phyloP scores from a whole-genome alignment of 805 yeast genomes.

The Yarrowia sp. region DNA sequence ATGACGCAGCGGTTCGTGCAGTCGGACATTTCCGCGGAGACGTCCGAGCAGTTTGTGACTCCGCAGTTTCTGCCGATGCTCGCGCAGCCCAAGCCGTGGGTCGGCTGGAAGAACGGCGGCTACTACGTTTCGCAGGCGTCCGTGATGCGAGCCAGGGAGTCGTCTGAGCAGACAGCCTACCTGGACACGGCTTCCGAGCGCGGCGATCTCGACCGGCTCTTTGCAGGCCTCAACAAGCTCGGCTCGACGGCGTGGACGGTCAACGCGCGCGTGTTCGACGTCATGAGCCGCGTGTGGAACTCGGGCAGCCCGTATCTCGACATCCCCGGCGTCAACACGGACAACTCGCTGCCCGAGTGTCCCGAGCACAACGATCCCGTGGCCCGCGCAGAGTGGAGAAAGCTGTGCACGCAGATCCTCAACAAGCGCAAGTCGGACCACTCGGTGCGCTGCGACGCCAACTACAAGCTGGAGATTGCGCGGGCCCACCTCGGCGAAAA shows the following conservation, averaged over 20 bases:
- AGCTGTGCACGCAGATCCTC: slow-evolving; percentile 54
- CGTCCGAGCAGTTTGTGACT: slow-evolving; percentile 56
- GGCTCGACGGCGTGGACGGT: slow-evolving; percentile 94
- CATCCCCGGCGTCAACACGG: slow-evolving; percentile 50
- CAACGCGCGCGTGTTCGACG: slow-evolving; percentile 64
- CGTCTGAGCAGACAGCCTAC: slow-evolving; percentile 88
- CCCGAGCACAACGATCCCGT: slow-evolving; percentile 67
- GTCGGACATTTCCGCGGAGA: slow-evolving; percentile 47
- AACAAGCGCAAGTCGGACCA: slow-evolving; percentile 64
- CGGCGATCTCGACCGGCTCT: slow-evolving; percentile 62
- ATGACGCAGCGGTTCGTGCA: slow-evolving; percentile 63
- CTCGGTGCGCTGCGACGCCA: slow-evolving; percentile 89
- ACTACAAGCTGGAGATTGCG: slow-evolving; percentile 92
- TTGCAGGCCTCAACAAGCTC: slow-evolving; percentile 77
- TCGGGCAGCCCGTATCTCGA: slow-evolving; percentile 71
- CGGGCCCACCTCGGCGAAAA: slow-evolving; percentile 75
- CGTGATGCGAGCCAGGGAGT: slow-evolving; percentile 73
- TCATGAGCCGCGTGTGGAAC: slow-evolving; percentile 82
- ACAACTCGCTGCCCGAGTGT: slow-evolving; percentile 51
- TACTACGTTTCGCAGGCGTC: slow-evolving; percentile 62
- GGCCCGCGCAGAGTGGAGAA: slow-evolving; percentile 65
- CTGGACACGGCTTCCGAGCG: slow-evolving; percentile 77
- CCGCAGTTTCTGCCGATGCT: slow-evolving; percentile 94
- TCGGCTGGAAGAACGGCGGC: slow-evolving; percentile 78
- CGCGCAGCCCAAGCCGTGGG: slow-evolving; percentile 88